Base-by-base conservation (phyloP, 2,329 filamentous ascomycete genomes). In the Amphichorda felina region DNA sequence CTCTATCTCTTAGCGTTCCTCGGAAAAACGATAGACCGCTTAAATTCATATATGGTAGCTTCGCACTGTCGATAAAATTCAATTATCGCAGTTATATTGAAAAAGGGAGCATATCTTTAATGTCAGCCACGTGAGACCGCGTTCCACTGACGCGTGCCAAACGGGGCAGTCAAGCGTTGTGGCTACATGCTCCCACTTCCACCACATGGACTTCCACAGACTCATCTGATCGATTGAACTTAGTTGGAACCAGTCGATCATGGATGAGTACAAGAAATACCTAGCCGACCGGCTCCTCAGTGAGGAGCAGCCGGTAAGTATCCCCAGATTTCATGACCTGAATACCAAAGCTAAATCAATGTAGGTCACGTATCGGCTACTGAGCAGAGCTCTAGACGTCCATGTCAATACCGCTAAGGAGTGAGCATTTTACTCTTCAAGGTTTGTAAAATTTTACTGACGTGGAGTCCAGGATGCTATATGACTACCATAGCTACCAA, bases 401-500 rank as follows among this genome's bases (percentile, higher is more conserved):
- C 82, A 95, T 54, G 80, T 83, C 55, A 91, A 93, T 52, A 66
- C 72, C 30, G 91, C 91, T 10, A 98, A 98, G 59, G 79, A 88
- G 88, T 93, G 63, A 44, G 72, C 56, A 25, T 2, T 5, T 15
- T 2, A 8, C 17, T 16, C 22, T 11, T 19, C 6, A 8, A 30
- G 14, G 26, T 49, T 28, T 41, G 36, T 19, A 17, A 9, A n/a
- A 11, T 17, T 26, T 21, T 35, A 95, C 42, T 73, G 68, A 38
- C 82, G 4, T 10, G 11, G 9, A 25, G 5, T 8, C n/a, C 37
- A 94, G 81, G 55, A 93, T 91, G 73, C 75, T 88, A 13, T 93
- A 75, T 57, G 83, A 91, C 13, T 94, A 91, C 46, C 75, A 94
- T 54, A 66, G 68, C 39, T 72, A 67, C 38, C 81, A 94, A 53